Evolutionary conservation across 106 monocot genomes (phyloP), one percentile per base, ranked within the genome.

Genomic region (Ottelia alismoides): DNA sequence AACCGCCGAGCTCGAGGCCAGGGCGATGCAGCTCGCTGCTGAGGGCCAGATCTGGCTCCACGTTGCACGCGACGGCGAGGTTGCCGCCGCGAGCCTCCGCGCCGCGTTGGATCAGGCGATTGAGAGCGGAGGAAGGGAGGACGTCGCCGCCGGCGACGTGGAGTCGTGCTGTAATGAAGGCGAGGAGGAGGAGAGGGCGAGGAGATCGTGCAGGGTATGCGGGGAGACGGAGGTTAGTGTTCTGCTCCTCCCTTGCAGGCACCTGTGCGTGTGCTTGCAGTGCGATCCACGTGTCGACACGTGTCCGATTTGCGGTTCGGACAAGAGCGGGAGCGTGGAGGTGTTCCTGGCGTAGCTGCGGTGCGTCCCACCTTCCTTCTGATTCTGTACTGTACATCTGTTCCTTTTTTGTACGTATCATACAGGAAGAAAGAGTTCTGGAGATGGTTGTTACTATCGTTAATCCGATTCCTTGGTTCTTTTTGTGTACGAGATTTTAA

Each of bases 161-260:
- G 28, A 58, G 59, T 82, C 82, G 1, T 82, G 69, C 62, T 73
- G 82, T 49, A 65, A 49, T 43, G 69, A 56, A 30, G 51, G 29
- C 2, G n/a, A n/a, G n/a, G n/a, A n/a, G n/a, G 11, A 30, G 26
- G 17, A 26, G 3, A 27, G 60, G 14, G 16, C 30, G 20, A 53
- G 65, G 31, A 35, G 47, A 30, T 50, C 31, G 43, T 83, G 83
- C 68, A 70, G 31, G 69, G 45, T 55, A 20, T 84, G 83, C 71
- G 24, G 45, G 21, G 71, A 49, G 20, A 45, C 47, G 53, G 83
- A 75, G 23, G 83, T 56, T 21, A 56, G 64, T 45, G 68, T 75
- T 2, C 72, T 84, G 64, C 35, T 84, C 58, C 74, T 84, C 12
- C 83, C 78, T 20, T 84, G 83, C 65, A 47, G 71, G 47, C 83